Percentiles rank a stretch among this genome's conserved stretches.
phyloP scores from a whole-genome alignment of 305 asterid genomes.

The Andrographis paniculata region DNA sequence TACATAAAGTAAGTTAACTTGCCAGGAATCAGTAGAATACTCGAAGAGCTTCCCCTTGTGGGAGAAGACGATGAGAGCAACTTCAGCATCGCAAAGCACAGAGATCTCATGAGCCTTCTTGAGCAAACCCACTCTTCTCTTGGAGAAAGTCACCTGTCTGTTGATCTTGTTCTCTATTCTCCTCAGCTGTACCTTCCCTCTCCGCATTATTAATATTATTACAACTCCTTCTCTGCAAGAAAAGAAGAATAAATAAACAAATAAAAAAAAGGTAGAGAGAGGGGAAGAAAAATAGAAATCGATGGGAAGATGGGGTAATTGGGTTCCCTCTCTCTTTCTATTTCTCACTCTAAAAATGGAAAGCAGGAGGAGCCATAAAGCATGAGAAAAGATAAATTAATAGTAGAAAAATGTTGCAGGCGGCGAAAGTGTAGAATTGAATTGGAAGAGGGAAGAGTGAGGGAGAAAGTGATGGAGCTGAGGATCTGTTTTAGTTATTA shows the following conservation, averaged over 20 bases:
- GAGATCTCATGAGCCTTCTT: constrained; percentile 66
- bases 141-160: constrained; percentile 56
- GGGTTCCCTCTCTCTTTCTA: too few relatives aligned
- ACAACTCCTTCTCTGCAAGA: too few relatives aligned
- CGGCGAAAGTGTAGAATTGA: background rate
- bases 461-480: too few relatives aligned
- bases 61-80: constrained; percentile 48
- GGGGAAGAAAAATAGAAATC: too few relatives aligned
- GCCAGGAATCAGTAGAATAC: constrained; percentile 56
- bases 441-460: too few relatives aligned
- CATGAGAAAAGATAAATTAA: background rate
- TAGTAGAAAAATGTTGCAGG: background rate
- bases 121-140: constrained; percentile 44
- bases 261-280: too few relatives aligned
- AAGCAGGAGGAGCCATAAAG: background rate
- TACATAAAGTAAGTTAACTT: background rate
- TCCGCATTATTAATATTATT: constrained; percentile 46
- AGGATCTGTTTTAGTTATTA: too few relatives aligned
- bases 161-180: constrained; percentile 61
- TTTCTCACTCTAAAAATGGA: constrained; percentile 5
- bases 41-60: constrained; percentile 53
- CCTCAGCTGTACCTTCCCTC: constrained; percentile 60
- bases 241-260: too few relatives aligned
- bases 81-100: constrained; percentile 56
- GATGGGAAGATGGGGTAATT: too few relatives aligned